Evolutionary conservation across 257 asterid species (phyloP).

Genomic region (Nicotiana sylvestris): DNA sequence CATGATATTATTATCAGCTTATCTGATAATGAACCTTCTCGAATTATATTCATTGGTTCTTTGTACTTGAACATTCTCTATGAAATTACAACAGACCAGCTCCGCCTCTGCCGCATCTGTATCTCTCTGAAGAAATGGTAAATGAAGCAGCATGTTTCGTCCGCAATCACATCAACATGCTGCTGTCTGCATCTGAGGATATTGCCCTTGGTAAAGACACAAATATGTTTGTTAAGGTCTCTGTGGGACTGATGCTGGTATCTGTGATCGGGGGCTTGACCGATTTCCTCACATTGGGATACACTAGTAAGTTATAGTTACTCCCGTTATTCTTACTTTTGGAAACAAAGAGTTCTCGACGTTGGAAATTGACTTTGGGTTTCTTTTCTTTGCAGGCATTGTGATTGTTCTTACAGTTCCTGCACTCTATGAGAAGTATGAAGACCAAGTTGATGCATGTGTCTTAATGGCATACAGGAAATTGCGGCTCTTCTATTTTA

Average conservation of each 20-base stretch:
- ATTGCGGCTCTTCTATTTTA: constrained; percentile 27
- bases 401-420: constrained; percentile 62
- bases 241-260: constrained; percentile 35
- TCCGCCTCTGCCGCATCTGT: constrained; percentile 75
- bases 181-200: constrained; percentile 54
- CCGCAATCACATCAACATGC: constrained; percentile 36
- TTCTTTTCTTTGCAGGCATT: constrained; percentile 41
- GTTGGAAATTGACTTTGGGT: neutral
- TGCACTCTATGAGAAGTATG: constrained; percentile 64
- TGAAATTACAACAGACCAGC: constrained; percentile 57
- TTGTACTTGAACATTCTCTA: neutral
- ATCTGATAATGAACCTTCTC: neutral
- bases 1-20: neutral
- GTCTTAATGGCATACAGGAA: constrained; percentile 31
- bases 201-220: constrained; percentile 71
- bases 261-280: constrained; percentile 49
- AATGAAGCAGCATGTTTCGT: constrained; percentile 43
- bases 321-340: neutral
- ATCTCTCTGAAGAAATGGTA: constrained; percentile 63
- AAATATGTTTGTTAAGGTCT: constrained; percentile 46
- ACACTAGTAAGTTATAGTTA: constrained; percentile 51
- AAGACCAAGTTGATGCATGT: constrained; percentile 38
- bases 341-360: neutral
- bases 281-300: constrained; percentile 53
- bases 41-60: neutral